Percentiles rank a stretch among this genome's conserved stretches.
phyloP scores from a whole-genome alignment of 805 yeast species.

The Saccharomycopsis vini region DNA sequence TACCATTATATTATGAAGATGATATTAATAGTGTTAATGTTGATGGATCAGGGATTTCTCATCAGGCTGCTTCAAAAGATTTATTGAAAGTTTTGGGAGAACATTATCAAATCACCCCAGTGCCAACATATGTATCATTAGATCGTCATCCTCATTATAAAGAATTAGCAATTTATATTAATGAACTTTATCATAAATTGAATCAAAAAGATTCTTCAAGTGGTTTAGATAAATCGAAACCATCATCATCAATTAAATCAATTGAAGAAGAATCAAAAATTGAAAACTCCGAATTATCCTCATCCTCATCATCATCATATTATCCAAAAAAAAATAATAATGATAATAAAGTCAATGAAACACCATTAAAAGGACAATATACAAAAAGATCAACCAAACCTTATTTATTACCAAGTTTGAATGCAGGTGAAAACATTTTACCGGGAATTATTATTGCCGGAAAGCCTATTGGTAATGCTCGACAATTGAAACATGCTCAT shows the following conservation, averaged over 20 bases:
- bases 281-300: too few species aligned
- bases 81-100: slow-evolving; percentile 14
- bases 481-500: slow-evolving; percentile 15
- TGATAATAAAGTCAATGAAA: background rate
- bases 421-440: slow-evolving; percentile 14
- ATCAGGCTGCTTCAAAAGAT: background rate
- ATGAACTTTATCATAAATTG: slow-evolving; percentile 12
- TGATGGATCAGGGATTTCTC: background rate
- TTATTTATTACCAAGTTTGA: slow-evolving; percentile 3
- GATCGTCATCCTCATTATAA: slow-evolving; percentile 18
- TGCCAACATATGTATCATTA: slow-evolving; percentile 17
- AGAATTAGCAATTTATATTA: slow-evolving; percentile 17
- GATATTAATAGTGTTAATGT: background rate
- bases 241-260: too few species aligned
- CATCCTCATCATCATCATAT: background rate
- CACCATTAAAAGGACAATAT: background rate
- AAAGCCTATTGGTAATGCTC: slow-evolving; percentile 18
- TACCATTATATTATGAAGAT: slow-evolving; percentile 8
- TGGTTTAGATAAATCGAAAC: too few species aligned
- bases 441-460: slow-evolving; percentile 19
- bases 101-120: slow-evolving; percentile 19
- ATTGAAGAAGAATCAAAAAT: too few species aligned
- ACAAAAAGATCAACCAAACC: slow-evolving; percentile 3
- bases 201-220: too few species aligned
- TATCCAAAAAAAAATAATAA: background rate